A percentile compares a stretch with the other conserved stretches of the same genome.
Conservation (phyloP, 805 yeast genomes). For the Candida berthetii region DNA sequence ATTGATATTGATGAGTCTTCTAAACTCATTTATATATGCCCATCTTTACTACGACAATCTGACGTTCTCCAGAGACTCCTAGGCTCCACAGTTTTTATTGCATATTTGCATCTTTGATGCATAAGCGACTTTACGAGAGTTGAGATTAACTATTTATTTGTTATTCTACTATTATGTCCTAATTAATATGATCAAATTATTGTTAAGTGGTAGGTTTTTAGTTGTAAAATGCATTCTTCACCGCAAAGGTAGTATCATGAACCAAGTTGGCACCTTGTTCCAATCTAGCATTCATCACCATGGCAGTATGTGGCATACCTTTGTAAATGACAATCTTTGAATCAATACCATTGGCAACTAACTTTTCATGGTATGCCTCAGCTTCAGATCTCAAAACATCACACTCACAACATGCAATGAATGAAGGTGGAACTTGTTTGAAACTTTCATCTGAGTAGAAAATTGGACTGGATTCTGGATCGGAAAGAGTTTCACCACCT, state of each 20-base stretch:
- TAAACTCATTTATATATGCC: no score
- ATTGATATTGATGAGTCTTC: no score
- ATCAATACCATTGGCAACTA: conserved; percentile 28
- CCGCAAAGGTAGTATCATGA: conserved; percentile 24
- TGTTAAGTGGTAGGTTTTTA: no score
- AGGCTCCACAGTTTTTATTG: no score
- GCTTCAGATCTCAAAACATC: conserved; percentile 40
- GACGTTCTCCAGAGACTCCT: no score
- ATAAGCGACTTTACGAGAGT: no score
- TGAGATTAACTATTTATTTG: no score
- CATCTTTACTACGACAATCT: no score
- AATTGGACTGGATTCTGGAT: conserved; percentile 35
- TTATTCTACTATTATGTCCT: no score
- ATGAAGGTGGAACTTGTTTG: conserved; percentile 31
- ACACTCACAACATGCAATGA: conserved; percentile 35
- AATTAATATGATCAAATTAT: no score
- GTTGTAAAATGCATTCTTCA: conserved; percentile 21
- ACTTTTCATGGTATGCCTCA: conserved; percentile 33
- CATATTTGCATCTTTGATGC: no score
- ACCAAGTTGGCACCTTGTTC: conserved; percentile 10
- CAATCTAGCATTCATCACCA: conserved; percentile 39
- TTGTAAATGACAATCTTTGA: conserved; percentile 28
- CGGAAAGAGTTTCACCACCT: conserved; percentile 14
- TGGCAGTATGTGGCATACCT: conserved; percentile 43
- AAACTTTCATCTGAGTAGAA: conserved; percentile 34